Base-by-base conservation (phyloP, 495 filamentous ascomycete species). In the Aspergillus panamensis region DNA sequence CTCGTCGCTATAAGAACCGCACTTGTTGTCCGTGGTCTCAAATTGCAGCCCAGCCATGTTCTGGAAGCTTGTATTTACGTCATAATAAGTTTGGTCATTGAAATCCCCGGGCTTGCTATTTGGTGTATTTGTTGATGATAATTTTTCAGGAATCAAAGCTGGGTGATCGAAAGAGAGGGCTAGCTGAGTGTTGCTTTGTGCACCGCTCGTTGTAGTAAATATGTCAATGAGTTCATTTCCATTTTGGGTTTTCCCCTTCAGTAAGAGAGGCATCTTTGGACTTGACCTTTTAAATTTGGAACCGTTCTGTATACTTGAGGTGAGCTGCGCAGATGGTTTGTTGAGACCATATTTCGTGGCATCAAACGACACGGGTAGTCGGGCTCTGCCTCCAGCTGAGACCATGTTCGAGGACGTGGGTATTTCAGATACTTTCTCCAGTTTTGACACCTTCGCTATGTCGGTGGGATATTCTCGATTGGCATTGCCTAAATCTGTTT, bases 151-250 rank as follows among this genome's bases (percentile, higher is more conserved):
- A 17, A 62, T 25, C 17, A 67, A 29, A 9, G 62, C 57, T 19
- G 66, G 66, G 9, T 61, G 60, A 29, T 65, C 33, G 9, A 61
- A 55, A 17, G 39, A 45, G 2, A 65, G 8, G 2, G 16, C 2
- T 2, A 44, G 57, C 20, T 60, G 59, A 33, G 30, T 6, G 20
- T 39, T 63, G 16, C 40, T 10, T 8, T 31, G 51, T 19, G 42
- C 31, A 37, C 20, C 45, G 30, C 16, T 44, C 6, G 13, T 42
- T 39, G 62, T 52, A 7, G 16, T 51, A 7, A 50, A 20, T 14
- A 63, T 33, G 17, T 67, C 65, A 13, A 67, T 49, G 7, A 67
- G 48, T 20, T 58, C 47, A 19, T 53, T 21, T 14, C 12, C 8
- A 6, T 6, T 47, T 42, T 6, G 30, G n/a, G 40, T 30, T 16